Evolutionary conservation across 2,329 filamentous ascomycete genomes (phyloP).

Genomic region (Blumeria graminis): DNA sequence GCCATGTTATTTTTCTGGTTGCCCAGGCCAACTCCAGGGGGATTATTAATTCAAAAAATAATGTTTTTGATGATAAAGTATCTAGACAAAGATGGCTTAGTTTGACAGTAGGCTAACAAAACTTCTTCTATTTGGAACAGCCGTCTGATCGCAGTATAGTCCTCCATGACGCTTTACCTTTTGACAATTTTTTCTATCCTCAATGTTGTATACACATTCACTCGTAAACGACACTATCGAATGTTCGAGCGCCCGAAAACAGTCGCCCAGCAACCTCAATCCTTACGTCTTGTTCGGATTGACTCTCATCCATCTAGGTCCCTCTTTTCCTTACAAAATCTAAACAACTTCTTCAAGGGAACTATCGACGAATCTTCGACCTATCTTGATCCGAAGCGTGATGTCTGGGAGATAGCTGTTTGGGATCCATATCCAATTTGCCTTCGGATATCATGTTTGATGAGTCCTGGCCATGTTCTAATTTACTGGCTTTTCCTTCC

Average conservation of each 20-base stretch:
- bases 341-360: conserved; percentile 41
- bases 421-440: conserved; percentile 85
- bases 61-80: conserved; percentile 57
- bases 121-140: not conserved
- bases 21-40: conserved; percentile 42
- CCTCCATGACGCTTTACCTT: conserved; percentile 42
- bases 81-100: conserved; percentile 33
- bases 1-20: conserved; percentile 63
- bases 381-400: conserved; percentile 55
- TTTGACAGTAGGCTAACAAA: conserved; percentile 28
- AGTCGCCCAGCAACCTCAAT: conserved; percentile 50
- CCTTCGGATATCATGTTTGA: conserved; percentile 62
- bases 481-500: conserved; percentile 78
- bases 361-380: conserved; percentile 56
- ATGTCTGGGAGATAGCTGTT: conserved; percentile 85
- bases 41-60: conserved; percentile 39
- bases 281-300: conserved; percentile 68
- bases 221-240: conserved; percentile 63
- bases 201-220: conserved; percentile 66
- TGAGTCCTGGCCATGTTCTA: conserved; percentile 81
- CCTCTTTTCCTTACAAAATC: conserved; percentile 53
- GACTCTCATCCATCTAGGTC: conserved; percentile 50
- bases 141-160: conserved; percentile 20
- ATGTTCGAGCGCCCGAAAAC: conserved; percentile 78
- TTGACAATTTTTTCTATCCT: conserved; percentile 38